Percentiles rank a stretch among this genome's conserved stretches.
Conservation (phyloP, 2,329 filamentous ascomycete species). For the Trichoderma sp. region DNA sequence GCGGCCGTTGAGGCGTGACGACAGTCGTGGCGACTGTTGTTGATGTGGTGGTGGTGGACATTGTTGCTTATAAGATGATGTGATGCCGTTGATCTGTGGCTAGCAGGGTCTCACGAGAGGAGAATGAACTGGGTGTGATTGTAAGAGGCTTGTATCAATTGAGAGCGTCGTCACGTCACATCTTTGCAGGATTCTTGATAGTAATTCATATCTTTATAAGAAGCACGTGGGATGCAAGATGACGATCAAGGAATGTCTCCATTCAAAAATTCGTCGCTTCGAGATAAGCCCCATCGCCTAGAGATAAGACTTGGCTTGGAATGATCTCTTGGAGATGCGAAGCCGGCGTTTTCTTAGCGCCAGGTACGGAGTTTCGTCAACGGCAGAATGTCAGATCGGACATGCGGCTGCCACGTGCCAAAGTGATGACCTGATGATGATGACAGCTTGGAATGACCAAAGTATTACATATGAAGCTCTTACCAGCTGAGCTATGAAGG, state of each 20-base stretch:
- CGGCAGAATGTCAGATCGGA: not conserved
- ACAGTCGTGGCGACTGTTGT: not conserved
- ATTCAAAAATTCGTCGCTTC: not conserved
- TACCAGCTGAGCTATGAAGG: not conserved
- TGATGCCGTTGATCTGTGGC: not conserved
- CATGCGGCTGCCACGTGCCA: not conserved
- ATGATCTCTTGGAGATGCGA: not conserved
- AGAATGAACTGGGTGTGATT: not conserved
- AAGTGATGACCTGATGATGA: not conserved
- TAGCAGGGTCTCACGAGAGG: not conserved
- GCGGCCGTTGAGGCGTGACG: not conserved
- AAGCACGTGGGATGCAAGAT: not conserved
- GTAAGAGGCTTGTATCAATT: not conserved
- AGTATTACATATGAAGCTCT: not conserved
- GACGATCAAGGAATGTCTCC: not conserved
- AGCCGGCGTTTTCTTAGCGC: not conserved
- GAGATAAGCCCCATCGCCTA: not conserved
- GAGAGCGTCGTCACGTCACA: not conserved
- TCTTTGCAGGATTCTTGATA: not conserved
- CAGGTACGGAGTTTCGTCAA: not conserved
- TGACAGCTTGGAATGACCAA: not conserved
- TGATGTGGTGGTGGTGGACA: not conserved
- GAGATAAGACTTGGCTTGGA: not conserved
- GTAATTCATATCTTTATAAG: not conserved
- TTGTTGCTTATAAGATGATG: not conserved